Base-by-base conservation (phyloP, 2,329 filamentous ascomycete genomes). In the Hymenoscyphus fructigenus region DNA sequence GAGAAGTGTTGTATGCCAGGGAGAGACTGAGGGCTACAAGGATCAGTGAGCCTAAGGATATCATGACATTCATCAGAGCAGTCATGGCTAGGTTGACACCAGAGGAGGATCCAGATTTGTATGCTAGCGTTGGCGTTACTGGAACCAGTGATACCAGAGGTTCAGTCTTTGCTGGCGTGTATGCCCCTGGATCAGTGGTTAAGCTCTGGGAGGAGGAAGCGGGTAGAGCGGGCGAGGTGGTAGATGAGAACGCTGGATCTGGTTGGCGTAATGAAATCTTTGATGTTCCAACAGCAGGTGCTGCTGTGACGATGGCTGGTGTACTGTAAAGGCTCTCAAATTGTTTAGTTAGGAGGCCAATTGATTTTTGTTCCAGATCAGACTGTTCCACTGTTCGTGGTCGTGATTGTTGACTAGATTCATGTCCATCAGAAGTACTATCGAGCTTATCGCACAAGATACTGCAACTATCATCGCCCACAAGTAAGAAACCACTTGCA, bases 201-300 rank as follows among this genome's bases (percentile, higher is more conserved):
- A 93, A 91, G 78, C 78, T 96, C n/a, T 97, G 92, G 92, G 86
- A 94, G 69, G 89, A 93, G 69, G 90, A 96, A 78, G 92, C 87
- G 0, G 78, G 81, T 26, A 81, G 83, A 67, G 92, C 91, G 0
- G 83, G 83, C 23, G 91, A 96, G 76, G 83, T 87, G 50, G 86
- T 96, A 44, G 87, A 93, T 69, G 90, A 94, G 69, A 88, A 88
- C 73, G 85, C 72, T 23, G 56, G 29, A 5, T 64, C 59, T 34
- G 91, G 90, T 0, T 97, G 93, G 93, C 85, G 90, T 70, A 97
- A 96, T 76, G 88, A 87, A 57, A 88, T 96, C n/a, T 96, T 97
- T 72, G 82, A 86, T 68, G 77, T 77, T 20, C 76, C 78, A 64
- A 67, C 55, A 20, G 36, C 55, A 7, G 38, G 36, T 14, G 12